Percentiles rank a stretch among this genome's conserved stretches.
phyloP scores from a whole-genome alignment of 345 rosid species.

The Chamaenerion angustifolium region DNA sequence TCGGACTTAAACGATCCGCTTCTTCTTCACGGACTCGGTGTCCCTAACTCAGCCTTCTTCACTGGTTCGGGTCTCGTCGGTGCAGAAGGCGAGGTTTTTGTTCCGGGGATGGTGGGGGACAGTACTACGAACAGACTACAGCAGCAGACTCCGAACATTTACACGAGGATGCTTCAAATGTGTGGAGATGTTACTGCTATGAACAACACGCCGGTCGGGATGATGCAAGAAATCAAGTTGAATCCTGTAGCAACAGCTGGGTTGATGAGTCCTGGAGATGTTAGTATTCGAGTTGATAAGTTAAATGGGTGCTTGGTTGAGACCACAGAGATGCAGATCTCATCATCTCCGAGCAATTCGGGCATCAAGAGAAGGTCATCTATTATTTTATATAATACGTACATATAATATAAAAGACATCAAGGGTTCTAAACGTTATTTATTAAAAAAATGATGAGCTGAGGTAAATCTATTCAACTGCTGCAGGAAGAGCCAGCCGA shows the following conservation, averaged over 20 bases:
- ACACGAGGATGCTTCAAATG: constrained; percentile 62
- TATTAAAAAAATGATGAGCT: no score
- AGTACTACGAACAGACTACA: not conserved
- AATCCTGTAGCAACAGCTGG: no score
- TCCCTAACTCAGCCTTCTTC: not conserved
- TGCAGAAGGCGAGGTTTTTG: not conserved
- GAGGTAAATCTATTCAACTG: not conserved
- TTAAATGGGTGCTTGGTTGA: constrained; percentile 7
- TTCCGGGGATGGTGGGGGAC: not conserved
- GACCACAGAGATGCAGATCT: constrained; percentile 54
- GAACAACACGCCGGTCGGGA: constrained; percentile 14
- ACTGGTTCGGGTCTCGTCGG: no score
- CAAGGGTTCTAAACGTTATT: no score
- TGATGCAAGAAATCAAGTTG: constrained; percentile 2
- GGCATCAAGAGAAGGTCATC: constrained; percentile 77
- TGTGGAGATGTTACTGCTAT: constrained; percentile 11
- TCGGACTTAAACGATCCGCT: constrained; percentile 58
- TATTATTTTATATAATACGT: no score
- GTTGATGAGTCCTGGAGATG: constrained; percentile 1
- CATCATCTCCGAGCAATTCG: constrained; percentile 74
- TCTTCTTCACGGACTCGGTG: constrained; percentile 26
- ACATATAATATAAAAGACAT: no score
- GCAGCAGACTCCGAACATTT: constrained; percentile 21
- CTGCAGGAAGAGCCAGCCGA: constrained; percentile 61
- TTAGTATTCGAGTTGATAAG: not conserved